Evolutionary conservation across 306 rosid species (phyloP).

Genomic region (Coriaria nepalensis): DNA sequence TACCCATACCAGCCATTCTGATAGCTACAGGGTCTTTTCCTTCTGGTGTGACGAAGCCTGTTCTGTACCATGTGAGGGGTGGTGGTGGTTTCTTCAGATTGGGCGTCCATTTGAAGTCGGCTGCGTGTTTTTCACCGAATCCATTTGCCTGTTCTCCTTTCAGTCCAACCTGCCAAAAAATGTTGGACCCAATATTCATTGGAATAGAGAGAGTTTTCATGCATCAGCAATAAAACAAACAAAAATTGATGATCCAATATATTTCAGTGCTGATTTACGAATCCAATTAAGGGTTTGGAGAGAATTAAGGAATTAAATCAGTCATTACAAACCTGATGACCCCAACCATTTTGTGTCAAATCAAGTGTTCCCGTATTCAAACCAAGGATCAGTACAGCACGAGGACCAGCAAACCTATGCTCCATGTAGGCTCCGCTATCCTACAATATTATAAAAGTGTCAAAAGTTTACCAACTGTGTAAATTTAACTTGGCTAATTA

Average conservation of each 20-base stretch:
- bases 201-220: too few species aligned
- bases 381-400: slow-evolving; percentile 32
- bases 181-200: background rate
- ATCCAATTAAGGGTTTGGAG: too few species aligned
- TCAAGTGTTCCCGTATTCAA: slow-evolving; percentile 51
- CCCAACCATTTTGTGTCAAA: slow-evolving; percentile 46
- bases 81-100: slow-evolving; percentile 12
- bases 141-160: slow-evolving; percentile 30
- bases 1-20: slow-evolving; percentile 63
- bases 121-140: slow-evolving; percentile 32
- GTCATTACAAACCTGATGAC: slow-evolving; percentile 33
- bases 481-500: slow-evolving; percentile 2
- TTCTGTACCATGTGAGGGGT: slow-evolving; percentile 60
- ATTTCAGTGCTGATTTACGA: too few species aligned
- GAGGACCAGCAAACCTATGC: slow-evolving; percentile 68
- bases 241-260: too few species aligned
- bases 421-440: slow-evolving; percentile 99
- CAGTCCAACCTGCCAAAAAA: slow-evolving; percentile 37
- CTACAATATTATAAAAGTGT: slow-evolving; percentile 21
- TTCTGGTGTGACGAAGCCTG: slow-evolving; percentile 54
- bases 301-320: too few species aligned
- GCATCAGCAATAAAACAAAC: too few species aligned
- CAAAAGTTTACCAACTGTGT: background rate
- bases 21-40: slow-evolving; percentile 62
- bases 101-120: slow-evolving; percentile 25